These are phyloP conservation scores for Candida arabinofermentans DNA, from an alignment of 805 yeast genomes.

Conservation along the genomic window DNA sequence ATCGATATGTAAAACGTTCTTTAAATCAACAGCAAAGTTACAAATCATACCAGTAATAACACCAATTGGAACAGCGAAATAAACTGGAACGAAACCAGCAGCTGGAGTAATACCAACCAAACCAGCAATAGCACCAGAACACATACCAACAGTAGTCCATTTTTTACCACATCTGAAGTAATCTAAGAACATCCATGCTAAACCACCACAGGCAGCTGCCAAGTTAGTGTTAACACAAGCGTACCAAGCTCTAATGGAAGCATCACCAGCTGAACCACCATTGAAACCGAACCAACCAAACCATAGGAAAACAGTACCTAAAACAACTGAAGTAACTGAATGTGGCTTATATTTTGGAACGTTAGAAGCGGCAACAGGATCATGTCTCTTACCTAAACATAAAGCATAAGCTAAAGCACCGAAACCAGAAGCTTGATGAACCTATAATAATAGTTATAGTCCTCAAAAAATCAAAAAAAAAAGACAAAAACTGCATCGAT, in stretches of 20 bases:
- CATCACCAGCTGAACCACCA: conserved; percentile 96
- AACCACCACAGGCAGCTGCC: conserved; percentile 91
- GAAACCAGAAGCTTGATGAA: conserved; percentile 90
- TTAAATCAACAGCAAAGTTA: conserved; percentile 82
- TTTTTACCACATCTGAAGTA: conserved; percentile 80
- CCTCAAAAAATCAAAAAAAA: too few species aligned
- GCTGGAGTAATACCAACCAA: conserved; percentile 95
- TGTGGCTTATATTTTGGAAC: conserved; percentile 93
- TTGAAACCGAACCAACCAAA: conserved; percentile 99
- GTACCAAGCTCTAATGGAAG: conserved; percentile 90
- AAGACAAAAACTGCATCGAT: not conserved
- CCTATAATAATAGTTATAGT: too few species aligned
- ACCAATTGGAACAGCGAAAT: conserved; percentile 84
- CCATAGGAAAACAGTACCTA: conserved; percentile 95
- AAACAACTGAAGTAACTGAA: conserved; percentile 81
- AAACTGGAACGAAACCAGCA: conserved; percentile 93
- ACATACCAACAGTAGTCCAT: conserved; percentile 91
- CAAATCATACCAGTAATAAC: conserved; percentile 70
- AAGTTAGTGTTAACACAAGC: conserved; percentile 90
- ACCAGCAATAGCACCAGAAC: conserved; percentile 93
- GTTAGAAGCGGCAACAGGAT: conserved; percentile 61
- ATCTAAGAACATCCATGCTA: conserved; percentile 92
- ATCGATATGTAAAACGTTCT: conserved; percentile 68
- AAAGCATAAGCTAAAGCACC: conserved; percentile 94
- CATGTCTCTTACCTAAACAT: conserved; percentile 87